Evolutionary conservation across 306 rosid genomes (phyloP).

Genomic region (Urtica urens): DNA sequence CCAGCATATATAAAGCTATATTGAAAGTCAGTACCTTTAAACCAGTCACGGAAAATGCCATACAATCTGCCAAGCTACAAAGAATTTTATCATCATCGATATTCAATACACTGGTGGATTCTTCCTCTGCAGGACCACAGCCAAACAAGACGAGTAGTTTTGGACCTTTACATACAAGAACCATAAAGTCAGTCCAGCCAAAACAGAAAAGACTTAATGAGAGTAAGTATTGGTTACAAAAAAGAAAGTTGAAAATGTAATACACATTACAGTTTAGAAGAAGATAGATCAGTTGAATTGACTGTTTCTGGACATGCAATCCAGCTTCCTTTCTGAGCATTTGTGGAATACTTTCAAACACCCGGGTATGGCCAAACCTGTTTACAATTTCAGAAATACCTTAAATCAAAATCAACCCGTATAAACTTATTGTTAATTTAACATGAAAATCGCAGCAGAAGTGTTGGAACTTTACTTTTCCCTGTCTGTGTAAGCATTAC

Average conservation of each 20-base stretch:
- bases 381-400: constrained; percentile 3
- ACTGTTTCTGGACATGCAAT: constrained; percentile 42
- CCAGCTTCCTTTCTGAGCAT: constrained; percentile 69
- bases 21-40: constrained; percentile 33
- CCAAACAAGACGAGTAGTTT: constrained; percentile 53
- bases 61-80: constrained; percentile 67
- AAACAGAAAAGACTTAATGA: neutral
- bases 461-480: constrained; percentile 48
- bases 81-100: constrained; percentile 29
- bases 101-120: constrained; percentile 20
- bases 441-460: constrained; percentile 12
- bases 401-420: constrained; percentile 12
- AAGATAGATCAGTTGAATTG: constrained; percentile 56
- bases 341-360: constrained; percentile 49
- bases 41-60: constrained; percentile 36
- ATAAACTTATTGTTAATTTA: neutral
- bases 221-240: neutral
- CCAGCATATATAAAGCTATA: too few species aligned
- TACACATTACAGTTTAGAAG: constrained; percentile 73
- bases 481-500: constrained; percentile 52
- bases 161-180: constrained; percentile 56
- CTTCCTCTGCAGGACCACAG: constrained; percentile 44
- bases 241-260: neutral
- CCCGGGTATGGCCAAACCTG: constrained; percentile 51
- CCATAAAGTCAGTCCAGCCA: neutral